Evolutionary conservation across 2,329 filamentous ascomycete genomes (phyloP).

Genomic region (Eutypella sp.): DNA sequence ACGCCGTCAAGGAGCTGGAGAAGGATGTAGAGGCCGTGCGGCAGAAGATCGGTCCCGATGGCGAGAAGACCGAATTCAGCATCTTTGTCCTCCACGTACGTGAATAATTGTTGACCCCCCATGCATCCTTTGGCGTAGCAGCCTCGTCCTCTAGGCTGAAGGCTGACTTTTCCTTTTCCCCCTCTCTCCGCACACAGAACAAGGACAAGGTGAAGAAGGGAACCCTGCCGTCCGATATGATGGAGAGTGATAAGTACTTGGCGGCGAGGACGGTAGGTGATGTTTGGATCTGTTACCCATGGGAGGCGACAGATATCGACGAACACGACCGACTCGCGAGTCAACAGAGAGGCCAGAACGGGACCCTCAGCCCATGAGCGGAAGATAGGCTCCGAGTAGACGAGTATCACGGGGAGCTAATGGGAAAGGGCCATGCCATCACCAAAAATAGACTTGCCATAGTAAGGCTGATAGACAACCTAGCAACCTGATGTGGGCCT

Average conservation of each 20-base stretch:
- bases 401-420: slow-evolving; percentile 2
- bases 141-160: slow-evolving; percentile 6
- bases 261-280: slow-evolving; percentile 87
- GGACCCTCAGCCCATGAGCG: slow-evolving; percentile 10
- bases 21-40: slow-evolving; percentile 86
- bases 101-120: slow-evolving; percentile 15
- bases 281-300: slow-evolving; percentile 98
- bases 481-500: not conserved
- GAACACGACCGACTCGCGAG: slow-evolving; percentile 75
- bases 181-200: slow-evolving; percentile 53
- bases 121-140: not conserved
- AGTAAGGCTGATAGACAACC: not conserved
- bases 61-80: slow-evolving; percentile 78
- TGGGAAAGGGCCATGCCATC: not conserved
- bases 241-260: slow-evolving; percentile 67
- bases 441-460: not conserved
- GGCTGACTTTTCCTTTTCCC: not conserved
- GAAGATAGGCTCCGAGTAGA: slow-evolving; percentile 1
- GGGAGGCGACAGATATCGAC: slow-evolving; percentile 93
- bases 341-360: slow-evolving; percentile 35
- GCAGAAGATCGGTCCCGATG: slow-evolving; percentile 62
- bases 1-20: slow-evolving; percentile 71
- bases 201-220: slow-evolving; percentile 98
- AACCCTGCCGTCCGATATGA: slow-evolving; percentile 70
- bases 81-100: slow-evolving; percentile 92